Conservation (phyloP, 2,329 filamentous ascomycete genomes). For the Penicillium oxalicum region DNA sequence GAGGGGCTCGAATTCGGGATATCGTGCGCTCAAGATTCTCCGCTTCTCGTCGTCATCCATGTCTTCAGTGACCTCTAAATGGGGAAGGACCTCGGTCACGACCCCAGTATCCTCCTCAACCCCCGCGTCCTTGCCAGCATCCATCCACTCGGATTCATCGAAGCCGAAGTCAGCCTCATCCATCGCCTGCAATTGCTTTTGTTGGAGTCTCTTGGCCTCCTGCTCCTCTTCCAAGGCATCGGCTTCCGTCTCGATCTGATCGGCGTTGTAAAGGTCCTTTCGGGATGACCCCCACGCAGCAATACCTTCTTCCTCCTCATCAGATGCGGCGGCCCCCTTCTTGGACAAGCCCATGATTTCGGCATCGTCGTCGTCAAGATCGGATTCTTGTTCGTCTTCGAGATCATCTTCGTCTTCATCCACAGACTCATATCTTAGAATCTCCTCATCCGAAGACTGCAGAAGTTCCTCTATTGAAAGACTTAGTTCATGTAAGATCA, state of each 20-base stretch:
- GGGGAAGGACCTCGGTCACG: slow-evolving; percentile 81
- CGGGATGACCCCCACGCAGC: slow-evolving; percentile 82
- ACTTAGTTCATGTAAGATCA: slow-evolving; percentile 12
- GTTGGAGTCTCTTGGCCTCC: slow-evolving; percentile 80
- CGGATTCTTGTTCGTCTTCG: slow-evolving; percentile 43
- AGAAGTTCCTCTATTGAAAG: slow-evolving; percentile 48
- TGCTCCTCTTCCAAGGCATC: slow-evolving; percentile 85
- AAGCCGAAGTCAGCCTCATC: slow-evolving; percentile 88
- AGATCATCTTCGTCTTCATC: slow-evolving; percentile 41
- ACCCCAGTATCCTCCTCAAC: slow-evolving; percentile 49
- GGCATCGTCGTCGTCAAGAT: slow-evolving; percentile 22
- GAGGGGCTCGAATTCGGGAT: slow-evolving; percentile 87
- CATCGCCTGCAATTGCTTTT: slow-evolving; percentile 87
- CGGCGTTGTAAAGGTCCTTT: slow-evolving; percentile 89
- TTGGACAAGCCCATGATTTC: slow-evolving; percentile 23
- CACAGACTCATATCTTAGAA: slow-evolving; percentile 48
- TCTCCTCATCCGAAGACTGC: slow-evolving; percentile 58
- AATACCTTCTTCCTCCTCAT: slow-evolving; percentile 49
- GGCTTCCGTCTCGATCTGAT: slow-evolving; percentile 63
- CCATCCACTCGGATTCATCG: slow-evolving; percentile 80
- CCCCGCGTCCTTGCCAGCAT: slow-evolving; percentile 43
- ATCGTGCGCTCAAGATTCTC: slow-evolving; percentile 69
- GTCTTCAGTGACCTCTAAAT: slow-evolving; percentile 71
- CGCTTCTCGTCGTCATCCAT: slow-evolving; percentile 70
- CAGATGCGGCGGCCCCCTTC: slow-evolving; percentile 21